Conservation (phyloP, 305 asterid species). For the Fraxinus nigra region DNA sequence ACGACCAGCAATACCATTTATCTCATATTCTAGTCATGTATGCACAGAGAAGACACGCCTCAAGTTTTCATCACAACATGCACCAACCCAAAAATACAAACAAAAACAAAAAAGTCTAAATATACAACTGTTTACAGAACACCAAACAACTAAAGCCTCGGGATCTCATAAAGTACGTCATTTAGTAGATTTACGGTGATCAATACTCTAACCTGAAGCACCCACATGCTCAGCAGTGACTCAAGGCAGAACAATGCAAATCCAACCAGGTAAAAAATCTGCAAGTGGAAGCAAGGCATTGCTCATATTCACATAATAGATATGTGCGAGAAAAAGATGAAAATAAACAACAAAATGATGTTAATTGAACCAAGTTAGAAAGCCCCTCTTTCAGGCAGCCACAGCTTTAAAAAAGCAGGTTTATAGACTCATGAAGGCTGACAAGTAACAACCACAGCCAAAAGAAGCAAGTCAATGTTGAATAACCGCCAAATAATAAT, state of each 20-base stretch:
- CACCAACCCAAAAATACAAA: background rate
- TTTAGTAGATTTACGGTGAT: conserved; percentile 14
- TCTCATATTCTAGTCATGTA: background rate
- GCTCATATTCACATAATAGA: conserved; percentile 1
- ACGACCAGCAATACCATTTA: background rate
- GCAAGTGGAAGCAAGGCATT: conserved; percentile 30
- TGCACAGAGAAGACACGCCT: background rate
- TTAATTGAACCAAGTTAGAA: conserved; percentile 1
- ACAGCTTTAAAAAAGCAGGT: background rate
- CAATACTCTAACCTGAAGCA: conserved; percentile 74
- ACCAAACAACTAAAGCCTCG: background rate
- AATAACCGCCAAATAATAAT: background rate
- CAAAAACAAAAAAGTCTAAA: background rate
- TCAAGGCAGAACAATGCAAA: conserved; percentile 88
- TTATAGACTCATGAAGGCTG: background rate
- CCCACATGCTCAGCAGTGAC: conserved; percentile 84
- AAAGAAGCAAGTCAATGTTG: background rate
- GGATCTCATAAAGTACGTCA: background rate
- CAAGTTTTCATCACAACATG: background rate
- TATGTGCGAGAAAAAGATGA: background rate
- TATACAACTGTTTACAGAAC: background rate
- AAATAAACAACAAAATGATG: background rate
- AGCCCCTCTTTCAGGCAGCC: background rate
- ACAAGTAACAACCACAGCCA: background rate
- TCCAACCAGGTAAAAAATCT: conserved; percentile 93